A percentile compares a stretch with the other conserved stretches of the same genome.
Evolutionary conservation across 1,139 yeast species (phyloP).

Genomic region (Geotrichum histeridarum): DNA sequence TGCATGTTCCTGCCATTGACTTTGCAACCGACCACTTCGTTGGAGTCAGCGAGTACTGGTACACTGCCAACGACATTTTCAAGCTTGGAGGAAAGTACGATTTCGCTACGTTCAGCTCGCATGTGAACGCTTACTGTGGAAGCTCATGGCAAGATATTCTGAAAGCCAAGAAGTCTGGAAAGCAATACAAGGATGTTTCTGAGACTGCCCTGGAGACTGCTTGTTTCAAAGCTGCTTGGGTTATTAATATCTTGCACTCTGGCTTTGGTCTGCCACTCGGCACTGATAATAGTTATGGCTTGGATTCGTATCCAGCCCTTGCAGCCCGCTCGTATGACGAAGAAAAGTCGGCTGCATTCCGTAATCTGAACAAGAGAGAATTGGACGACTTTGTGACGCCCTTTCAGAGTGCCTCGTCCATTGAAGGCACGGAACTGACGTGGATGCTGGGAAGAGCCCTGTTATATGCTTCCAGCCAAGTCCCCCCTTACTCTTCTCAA

Average conservation of each 20-base stretch:
- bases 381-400: conserved; percentile 39
- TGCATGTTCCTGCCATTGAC: conserved; percentile 58
- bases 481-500: conserved; percentile 25
- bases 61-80: conserved; percentile 52
- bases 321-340: neutral
- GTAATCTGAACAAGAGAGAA: conserved; percentile 16
- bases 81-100: conserved; percentile 41
- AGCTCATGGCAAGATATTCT: conserved; percentile 46
- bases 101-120: conserved; percentile 41
- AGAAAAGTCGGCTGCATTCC: neutral
- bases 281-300: conserved; percentile 26
- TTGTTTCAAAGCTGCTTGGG: conserved; percentile 73
- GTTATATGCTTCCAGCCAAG: conserved; percentile 46
- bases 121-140: conserved; percentile 47
- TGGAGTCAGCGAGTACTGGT: conserved; percentile 83
- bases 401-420: conserved; percentile 55
- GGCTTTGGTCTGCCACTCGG: conserved; percentile 70
- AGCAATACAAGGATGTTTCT: conserved; percentile 34
- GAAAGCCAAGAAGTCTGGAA: conserved; percentile 26
- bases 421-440: conserved; percentile 62
- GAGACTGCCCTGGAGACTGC: conserved; percentile 47
- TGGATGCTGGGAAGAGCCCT: conserved; percentile 84
- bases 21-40: conserved; percentile 59
- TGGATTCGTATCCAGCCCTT: conserved; percentile 1
- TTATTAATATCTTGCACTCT: conserved; percentile 62